These are phyloP conservation scores for Cyberlindnera mrakii DNA, from an alignment of 805 yeast genomes.

Conservation along the genomic window DNA sequence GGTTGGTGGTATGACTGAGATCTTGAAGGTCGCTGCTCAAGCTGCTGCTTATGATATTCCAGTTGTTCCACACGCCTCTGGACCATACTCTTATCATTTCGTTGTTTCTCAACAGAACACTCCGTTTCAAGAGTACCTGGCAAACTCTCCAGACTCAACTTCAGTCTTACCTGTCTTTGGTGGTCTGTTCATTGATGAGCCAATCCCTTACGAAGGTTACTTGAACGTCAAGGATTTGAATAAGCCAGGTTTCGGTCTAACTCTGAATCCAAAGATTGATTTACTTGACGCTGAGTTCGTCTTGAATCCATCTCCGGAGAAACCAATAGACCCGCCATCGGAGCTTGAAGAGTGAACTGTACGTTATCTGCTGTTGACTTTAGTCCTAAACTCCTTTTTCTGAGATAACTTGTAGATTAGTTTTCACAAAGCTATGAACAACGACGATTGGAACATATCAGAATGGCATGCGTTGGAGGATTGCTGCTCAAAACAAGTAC, in stretches of 20 bases:
- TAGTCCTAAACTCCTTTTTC: too few relatives aligned
- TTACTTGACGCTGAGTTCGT: constrained; percentile 35
- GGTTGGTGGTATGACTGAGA: constrained; percentile 48
- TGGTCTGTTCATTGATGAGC: constrained; percentile 38
- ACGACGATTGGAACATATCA: too few relatives aligned
- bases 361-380: too few relatives aligned
- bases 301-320: constrained; percentile 35
- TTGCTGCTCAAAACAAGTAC: too few relatives aligned
- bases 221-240: constrained; percentile 34
- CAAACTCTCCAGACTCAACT: constrained; percentile 43
- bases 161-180: constrained; percentile 43
- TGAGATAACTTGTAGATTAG: too few relatives aligned
- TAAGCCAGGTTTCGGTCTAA: constrained; percentile 46
- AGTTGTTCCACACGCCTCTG: constrained; percentile 49
- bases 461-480: too few relatives aligned
- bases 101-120: constrained; percentile 44
- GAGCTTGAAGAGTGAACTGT: too few relatives aligned
- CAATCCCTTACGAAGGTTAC: constrained; percentile 40
- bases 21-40: constrained; percentile 39
- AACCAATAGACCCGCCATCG: constrained; percentile 20
- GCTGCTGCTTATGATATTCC: constrained; percentile 50
- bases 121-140: constrained; percentile 47
- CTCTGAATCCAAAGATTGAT: constrained; percentile 37
- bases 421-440: too few relatives aligned
- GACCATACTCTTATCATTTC: constrained; percentile 46